Evolutionary conservation across 192 early-diverging fungal species (phyloP).

Genomic region (Coemansia sp.): DNA sequence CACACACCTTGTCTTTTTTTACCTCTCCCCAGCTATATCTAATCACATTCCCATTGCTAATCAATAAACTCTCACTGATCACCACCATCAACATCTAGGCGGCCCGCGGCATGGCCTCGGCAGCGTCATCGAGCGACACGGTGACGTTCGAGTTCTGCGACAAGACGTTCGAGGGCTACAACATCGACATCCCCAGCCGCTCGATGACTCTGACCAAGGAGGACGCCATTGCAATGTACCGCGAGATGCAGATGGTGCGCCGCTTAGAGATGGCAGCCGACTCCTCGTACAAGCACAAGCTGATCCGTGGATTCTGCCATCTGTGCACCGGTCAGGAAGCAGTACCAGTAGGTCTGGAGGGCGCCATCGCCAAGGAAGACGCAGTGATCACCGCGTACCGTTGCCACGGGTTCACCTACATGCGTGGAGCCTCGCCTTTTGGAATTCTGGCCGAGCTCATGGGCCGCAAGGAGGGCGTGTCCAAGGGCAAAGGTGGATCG

Average conservation of each 20-base stretch:
- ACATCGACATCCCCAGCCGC: constrained; percentile 70
- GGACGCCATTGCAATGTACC: constrained; percentile 82
- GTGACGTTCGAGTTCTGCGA: constrained; percentile 74
- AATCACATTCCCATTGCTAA: no score
- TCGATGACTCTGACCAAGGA: constrained; percentile 65
- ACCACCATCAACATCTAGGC: constrained; percentile 7
- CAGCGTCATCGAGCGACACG: constrained; percentile 18
- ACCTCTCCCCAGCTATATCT: no score
- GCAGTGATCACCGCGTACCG: constrained; percentile 96
- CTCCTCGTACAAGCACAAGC: constrained; percentile 92
- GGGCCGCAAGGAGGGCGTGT: constrained; percentile 82
- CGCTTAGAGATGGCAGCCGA: constrained; percentile 93
- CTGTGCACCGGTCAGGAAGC: constrained; percentile 97
- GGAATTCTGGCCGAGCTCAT: constrained; percentile 77
- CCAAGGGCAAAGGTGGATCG: constrained; percentile 97
- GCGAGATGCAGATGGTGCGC: constrained; percentile 84
- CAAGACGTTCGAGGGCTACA: constrained; percentile 77
- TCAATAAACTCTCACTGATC: neutral
- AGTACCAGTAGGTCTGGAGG: constrained; percentile 89
- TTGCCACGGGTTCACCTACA: constrained; percentile 95
- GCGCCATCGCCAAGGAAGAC: constrained; percentile 86
- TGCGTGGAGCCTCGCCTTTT: constrained; percentile 70
- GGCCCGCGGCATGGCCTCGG: constrained; percentile 40
- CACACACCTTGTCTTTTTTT: neutral
- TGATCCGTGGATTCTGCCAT: constrained; percentile 98